Evolutionary conservation across 768 basidiomycete genomes (phyloP).

Genomic region (Lanmaoa pseudosensibilis): DNA sequence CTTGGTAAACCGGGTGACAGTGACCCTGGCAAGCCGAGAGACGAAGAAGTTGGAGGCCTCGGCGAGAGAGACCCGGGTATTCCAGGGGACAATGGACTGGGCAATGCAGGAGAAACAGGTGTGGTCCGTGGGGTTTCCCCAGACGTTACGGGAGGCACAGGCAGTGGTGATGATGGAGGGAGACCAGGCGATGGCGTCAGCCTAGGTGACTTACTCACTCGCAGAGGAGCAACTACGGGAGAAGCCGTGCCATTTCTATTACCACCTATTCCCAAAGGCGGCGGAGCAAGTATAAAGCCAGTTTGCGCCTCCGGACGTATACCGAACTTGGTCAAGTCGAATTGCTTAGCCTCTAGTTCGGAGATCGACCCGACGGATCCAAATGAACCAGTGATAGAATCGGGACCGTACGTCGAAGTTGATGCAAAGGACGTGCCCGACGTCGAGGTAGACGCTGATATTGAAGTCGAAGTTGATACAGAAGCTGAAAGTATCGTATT

Average conservation of each 20-base stretch:
- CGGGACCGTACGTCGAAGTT: conserved; percentile 13
- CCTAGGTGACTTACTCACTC: conserved; percentile 29
- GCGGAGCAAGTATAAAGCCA: conserved; percentile 25
- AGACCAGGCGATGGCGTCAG: conserved; percentile 16
- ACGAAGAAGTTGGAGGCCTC: neutral
- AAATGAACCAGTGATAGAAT: conserved; percentile 10
- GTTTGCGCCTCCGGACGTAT: conserved; percentile 1
- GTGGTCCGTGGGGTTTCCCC: conserved; percentile 5
- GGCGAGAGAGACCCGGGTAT: conserved; percentile 9
- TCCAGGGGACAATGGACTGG: conserved; percentile 14
- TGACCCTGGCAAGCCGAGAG: conserved; percentile 16
- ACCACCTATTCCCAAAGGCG: conserved; percentile 23
- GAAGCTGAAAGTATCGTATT: conserved; percentile 10
- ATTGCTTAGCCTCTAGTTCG: conserved; percentile 21
- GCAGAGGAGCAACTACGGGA: conserved; percentile 24
- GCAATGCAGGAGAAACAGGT: conserved; percentile 12
- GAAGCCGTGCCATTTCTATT: neutral
- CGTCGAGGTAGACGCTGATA: conserved; percentile 13
- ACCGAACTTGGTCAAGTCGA: conserved; percentile 17
- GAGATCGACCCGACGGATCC: conserved; percentile 24
- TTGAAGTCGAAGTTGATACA: conserved; percentile 15
- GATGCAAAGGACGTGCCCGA: conserved; percentile 19
- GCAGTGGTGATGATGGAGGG: conserved; percentile 19
- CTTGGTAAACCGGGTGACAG: conserved; percentile 20
- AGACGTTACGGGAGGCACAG: neutral